Percentiles rank a stretch among this genome's conserved stretches.
These are phyloP conservation scores for Alternaria arborescens DNA, from an alignment of 2,329 filamentous ascomycete genomes.

Conservation along the genomic window DNA sequence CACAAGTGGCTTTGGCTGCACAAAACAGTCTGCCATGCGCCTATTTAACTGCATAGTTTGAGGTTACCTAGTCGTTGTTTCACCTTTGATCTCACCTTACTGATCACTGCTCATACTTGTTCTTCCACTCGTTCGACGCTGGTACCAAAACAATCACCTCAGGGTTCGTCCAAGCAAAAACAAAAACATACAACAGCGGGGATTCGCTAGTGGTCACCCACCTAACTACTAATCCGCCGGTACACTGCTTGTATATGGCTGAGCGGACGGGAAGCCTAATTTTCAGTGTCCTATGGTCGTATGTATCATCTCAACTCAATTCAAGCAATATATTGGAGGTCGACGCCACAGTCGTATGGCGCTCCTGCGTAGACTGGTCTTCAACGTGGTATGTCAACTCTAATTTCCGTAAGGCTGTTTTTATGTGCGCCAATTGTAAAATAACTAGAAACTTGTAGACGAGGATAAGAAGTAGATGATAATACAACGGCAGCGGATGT, in stretches of 20 bases:
- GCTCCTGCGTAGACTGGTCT: too few species aligned
- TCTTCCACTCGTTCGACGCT: background rate
- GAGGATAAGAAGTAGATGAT: too few species aligned
- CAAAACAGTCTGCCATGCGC: background rate
- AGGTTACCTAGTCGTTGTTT: background rate
- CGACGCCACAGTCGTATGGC: too few species aligned
- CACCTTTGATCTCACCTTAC: too few species aligned
- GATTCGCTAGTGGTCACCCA: slow-evolving; percentile 3
- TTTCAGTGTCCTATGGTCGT: slow-evolving; percentile 1
- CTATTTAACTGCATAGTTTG: background rate
- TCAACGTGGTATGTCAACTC: too few species aligned
- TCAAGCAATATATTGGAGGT: too few species aligned
- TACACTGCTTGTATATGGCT: slow-evolving; percentile 6
- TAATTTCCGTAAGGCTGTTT: too few species aligned
- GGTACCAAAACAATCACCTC: background rate
- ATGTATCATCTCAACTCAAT: background rate
- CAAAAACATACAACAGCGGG: slow-evolving; percentile 8
- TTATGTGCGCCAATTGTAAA: too few species aligned
- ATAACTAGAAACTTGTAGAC: too few species aligned
- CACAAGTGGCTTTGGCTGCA: background rate
- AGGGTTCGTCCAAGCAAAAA: background rate
- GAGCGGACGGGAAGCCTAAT: slow-evolving; percentile 5
- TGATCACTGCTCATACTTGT: too few species aligned
- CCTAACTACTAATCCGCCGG: slow-evolving; percentile 4
- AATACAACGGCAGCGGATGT: too few species aligned